Base-by-base conservation (phyloP, 2,329 filamentous ascomycete genomes). In the Fusarium paranaense region DNA sequence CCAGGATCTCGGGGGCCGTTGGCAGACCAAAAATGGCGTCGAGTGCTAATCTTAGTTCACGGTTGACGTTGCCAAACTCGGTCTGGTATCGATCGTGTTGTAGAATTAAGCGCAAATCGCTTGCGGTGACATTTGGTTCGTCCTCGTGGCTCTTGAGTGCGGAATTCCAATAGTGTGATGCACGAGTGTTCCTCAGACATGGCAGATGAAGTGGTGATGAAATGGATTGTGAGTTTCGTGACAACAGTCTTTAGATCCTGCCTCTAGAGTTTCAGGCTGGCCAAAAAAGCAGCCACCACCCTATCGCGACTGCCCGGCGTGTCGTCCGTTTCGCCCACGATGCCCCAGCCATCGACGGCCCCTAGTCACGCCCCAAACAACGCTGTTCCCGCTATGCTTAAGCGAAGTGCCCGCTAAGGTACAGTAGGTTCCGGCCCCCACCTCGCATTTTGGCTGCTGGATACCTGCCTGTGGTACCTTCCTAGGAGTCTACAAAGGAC, bases 221-320 rank as follows among this genome's bases (percentile, higher is more conserved):
- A 22, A 64, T 57, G 33, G n/a, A 64, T 62, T 32, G 32, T 32
- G 40, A 59, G 56, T 63, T 71, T 74, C 47, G 66, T 61, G 71
- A 72, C 74, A 70, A 54, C 59, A 71, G 59, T 64, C 62, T 75
- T 71, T 74, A 69, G 74, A 69, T 67, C 67, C 62, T 74, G 59
- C 50, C 70, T 76, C 72, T 66, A 62, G 74, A 67, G 76, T 78
- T 78, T 78, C 76, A 78, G 76, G 76, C 74, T 76, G 70, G 73
- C 72, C 74, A 70, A 76, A 73, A 78, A 73, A 73, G 68, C 62
- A 66, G 60, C 64, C 63, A 59, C 38, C 59, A 58, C 22, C 38
- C 76, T 76, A 78, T 77, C 72, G 74, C 63, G 70, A 64, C 63
- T 75, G 61, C 63, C 59, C 69, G 72, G 66, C 56, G 37, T 66